phyloP scores from a whole-genome alignment of 306 rosid genomes.

The Cicer cuneatum region DNA sequence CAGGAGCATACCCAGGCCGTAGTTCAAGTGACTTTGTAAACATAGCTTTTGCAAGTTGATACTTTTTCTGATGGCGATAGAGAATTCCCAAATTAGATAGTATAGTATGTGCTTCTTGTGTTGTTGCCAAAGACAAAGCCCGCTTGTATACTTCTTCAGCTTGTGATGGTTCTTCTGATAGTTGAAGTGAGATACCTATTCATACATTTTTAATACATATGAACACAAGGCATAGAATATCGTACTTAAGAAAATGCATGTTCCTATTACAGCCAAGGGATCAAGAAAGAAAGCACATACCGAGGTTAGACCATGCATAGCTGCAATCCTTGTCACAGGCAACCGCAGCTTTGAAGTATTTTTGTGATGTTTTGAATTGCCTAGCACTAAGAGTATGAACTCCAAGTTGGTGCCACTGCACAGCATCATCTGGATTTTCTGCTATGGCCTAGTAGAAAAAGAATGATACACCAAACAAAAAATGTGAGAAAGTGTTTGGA shows the following conservation, averaged over 20 bases:
- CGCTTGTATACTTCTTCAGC: slow-evolving; percentile 83
- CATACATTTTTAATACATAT: slow-evolving; percentile 36
- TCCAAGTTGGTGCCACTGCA: slow-evolving; percentile 96
- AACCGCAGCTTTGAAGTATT: slow-evolving; percentile 82
- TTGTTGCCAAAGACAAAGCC: slow-evolving; percentile 73
- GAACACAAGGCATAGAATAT: slow-evolving; percentile 21
- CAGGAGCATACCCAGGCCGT: slow-evolving; percentile 92
- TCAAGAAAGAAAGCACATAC: slow-evolving; percentile 45
- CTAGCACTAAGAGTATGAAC: slow-evolving; percentile 83
- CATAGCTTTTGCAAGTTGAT: slow-evolving; percentile 91
- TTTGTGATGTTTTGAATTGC: slow-evolving; percentile 79
- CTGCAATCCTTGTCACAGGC: slow-evolving; percentile 70
- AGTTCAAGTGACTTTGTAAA: slow-evolving; percentile 84
- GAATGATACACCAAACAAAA: slow-evolving; percentile 15
- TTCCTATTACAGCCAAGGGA: slow-evolving; percentile 8
- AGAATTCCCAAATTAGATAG: slow-evolving; percentile 90
- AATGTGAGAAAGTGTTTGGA: background rate
- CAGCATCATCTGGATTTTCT: slow-evolving; percentile 89
- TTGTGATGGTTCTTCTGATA: slow-evolving; percentile 68
- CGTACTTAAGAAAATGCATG: background rate
- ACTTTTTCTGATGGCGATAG: slow-evolving; percentile 82
- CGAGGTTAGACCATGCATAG: slow-evolving; percentile 92
- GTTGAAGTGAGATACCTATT: slow-evolving; percentile 84
- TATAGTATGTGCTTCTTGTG: slow-evolving; percentile 67
- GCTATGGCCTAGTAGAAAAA: slow-evolving; percentile 71